Evolutionary conservation across 148 eudicot genomes (phyloP), one percentile per base, ranked within the genome.

Genomic region (Chenopodium album): DNA sequence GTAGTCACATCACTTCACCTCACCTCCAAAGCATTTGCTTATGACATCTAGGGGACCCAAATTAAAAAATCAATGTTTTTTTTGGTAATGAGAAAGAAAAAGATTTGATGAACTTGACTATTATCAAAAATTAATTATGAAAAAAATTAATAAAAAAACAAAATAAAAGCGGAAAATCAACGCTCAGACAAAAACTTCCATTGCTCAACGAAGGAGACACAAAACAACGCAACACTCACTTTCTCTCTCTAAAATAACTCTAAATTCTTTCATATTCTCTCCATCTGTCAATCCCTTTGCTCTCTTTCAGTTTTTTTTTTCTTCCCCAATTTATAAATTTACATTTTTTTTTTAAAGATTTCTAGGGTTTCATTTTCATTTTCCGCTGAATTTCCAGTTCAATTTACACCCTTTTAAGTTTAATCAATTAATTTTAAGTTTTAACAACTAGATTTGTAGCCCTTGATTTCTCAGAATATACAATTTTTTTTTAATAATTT

Each of bases 121-220:
- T 9, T 9, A 74, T 52, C 2, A 10, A 52, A 52, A 52, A 2
- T 14, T 14, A 52, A 52, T 52, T 10, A 52, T 10, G 56, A 52
- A 63, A 63, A 56, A 17, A 56, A 56, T 17, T 17, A 34, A 34
- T 2, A 34, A 16, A 7, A 32, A 19, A 79, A 37, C 29, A 34
- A 76, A 46, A 73, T 78, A 78, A 78, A 77, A 63, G 78, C 81
- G 76, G 81, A 78, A 83, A 83, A 83, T 78, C 81, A 83, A 83
- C 85, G 81, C 85, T 83, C 63, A 76, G 62, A 78, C 81, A 77
- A 76, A 62, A 20, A 56, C 62, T n/a, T 63, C 29, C 76, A 82
- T 71, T 74, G 82, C 76, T 70, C 2, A 46, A 59, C 28, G 29
- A 41, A 71, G 48, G 16, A 10, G 75, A 71, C 48, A 10, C 23